Percentiles rank a stretch among this genome's conserved stretches.
Evolutionary conservation across 176 grass and related monocot genomes (phyloP).

Genomic region (Triticum urartu): DNA sequence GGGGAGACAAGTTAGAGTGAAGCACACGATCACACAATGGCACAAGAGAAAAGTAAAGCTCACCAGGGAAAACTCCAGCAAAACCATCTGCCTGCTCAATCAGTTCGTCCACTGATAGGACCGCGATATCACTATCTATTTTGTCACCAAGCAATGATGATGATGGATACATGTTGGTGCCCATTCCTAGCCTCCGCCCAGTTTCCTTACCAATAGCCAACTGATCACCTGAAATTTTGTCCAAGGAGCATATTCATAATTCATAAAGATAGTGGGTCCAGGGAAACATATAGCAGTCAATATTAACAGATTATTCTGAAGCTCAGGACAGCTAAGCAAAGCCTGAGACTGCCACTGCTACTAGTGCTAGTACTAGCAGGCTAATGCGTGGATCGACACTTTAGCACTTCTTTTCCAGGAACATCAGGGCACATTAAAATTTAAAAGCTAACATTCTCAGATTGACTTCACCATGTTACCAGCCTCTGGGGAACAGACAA

Average conservation of each 20-base stretch:
- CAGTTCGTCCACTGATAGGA: constrained; percentile 50
- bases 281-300: not conserved
- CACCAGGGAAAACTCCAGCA: constrained; percentile 61
- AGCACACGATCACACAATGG: not conserved
- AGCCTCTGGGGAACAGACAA: not conserved
- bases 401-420: not conserved
- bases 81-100: constrained; percentile 64
- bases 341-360: not conserved
- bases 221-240: constrained; percentile 55
- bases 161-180: constrained; percentile 64
- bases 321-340: not conserved
- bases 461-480: not conserved
- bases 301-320: not conserved
- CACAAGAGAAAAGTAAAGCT: constrained; percentile 15
- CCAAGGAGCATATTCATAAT: constrained; percentile 20
- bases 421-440: not conserved
- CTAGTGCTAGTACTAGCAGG: not conserved
- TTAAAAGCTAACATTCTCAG: constrained; percentile 22
- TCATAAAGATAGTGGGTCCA: constrained; percentile 8
- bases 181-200: constrained; percentile 61
- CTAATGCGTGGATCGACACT: not conserved
- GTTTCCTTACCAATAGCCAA: constrained; percentile 70
- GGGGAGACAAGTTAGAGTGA: constrained; percentile 30
- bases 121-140: constrained; percentile 50
- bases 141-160: constrained; percentile 55